Evolutionary conservation across 768 basidiomycete species (phyloP).

Genomic region (Pulveroboletus frians): DNA sequence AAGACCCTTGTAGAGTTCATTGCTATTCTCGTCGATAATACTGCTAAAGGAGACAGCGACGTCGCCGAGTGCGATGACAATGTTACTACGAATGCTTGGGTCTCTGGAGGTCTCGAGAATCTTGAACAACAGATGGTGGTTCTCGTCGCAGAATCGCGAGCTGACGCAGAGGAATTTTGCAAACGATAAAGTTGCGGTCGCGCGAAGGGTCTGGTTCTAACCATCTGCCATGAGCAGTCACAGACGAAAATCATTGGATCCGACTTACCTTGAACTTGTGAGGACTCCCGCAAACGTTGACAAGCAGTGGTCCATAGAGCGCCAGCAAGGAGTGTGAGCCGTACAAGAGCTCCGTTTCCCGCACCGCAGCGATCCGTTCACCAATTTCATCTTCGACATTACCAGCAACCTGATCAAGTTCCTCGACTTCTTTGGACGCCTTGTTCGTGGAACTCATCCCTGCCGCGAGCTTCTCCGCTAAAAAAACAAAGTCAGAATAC

Average conservation of each 20-base stretch:
- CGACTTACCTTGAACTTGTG: constrained; percentile 77
- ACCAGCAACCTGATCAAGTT: constrained; percentile 94
- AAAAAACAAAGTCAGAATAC: not conserved
- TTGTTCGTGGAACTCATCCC: constrained; percentile 34
- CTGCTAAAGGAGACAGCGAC: constrained; percentile 97
- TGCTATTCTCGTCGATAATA: constrained; percentile 96
- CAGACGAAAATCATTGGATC: not conserved
- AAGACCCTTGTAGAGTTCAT: constrained; percentile 90
- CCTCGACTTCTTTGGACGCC: constrained; percentile 62
- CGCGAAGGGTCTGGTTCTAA: constrained; percentile 82
- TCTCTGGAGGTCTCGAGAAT: constrained; percentile 90
- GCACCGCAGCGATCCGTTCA: constrained; percentile 76
- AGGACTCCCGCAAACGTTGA: constrained; percentile 86
- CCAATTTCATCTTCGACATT: constrained; percentile 99
- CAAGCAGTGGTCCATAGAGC: constrained; percentile 84
- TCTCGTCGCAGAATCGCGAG: constrained; percentile 86
- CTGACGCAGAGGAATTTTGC: constrained; percentile 97
- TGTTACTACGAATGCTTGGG: constrained; percentile 87
- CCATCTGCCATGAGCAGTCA: constrained; percentile 4
- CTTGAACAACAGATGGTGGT: constrained; percentile 87
- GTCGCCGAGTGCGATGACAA: constrained; percentile 96
- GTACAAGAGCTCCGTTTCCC: constrained; percentile 85
- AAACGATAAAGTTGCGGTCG: constrained; percentile 81
- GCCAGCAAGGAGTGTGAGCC: constrained; percentile 77
- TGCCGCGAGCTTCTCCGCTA: constrained; percentile 58